Percentiles rank a stretch among this genome's conserved stretches.
Evolutionary conservation across 176 grass and related monocot genomes (phyloP).

Genomic region (Lolium perenne): DNA sequence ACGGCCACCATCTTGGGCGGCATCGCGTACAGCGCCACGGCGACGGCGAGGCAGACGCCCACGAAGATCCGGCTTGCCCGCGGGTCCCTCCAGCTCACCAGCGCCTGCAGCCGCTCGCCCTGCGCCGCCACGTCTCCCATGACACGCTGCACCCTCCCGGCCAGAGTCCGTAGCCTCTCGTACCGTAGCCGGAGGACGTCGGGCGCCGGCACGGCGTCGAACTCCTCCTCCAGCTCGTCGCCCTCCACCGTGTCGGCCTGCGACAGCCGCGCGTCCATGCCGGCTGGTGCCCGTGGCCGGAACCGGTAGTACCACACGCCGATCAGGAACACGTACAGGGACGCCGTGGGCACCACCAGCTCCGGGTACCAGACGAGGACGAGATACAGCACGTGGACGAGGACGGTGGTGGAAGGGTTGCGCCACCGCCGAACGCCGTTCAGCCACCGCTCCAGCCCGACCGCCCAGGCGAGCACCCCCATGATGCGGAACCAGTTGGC

Average conservation of each 20-base stretch:
- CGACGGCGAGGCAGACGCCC: constrained; percentile 77
- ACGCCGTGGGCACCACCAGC: constrained; percentile 86
- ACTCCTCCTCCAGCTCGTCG: constrained; percentile 97
- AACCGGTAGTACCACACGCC: constrained; percentile 94
- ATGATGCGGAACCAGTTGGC: constrained; percentile 98
- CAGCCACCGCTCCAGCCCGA: constrained; percentile 91
- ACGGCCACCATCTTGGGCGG: constrained; percentile 99
- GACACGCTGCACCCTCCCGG: constrained; percentile 82
- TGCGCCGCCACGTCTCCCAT: constrained; percentile 96
- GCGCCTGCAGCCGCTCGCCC: constrained; percentile 91
- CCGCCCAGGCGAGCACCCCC: constrained; percentile 95
- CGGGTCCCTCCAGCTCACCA: constrained; percentile 98
- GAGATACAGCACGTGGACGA: constrained; percentile 90
- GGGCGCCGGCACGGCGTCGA: constrained; percentile 74
- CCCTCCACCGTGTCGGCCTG: constrained; percentile 91
- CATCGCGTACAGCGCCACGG: constrained; percentile 72
- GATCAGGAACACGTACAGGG: constrained; percentile 90
- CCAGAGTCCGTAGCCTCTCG: constrained; percentile 79
- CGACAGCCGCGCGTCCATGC: constrained; percentile 90
- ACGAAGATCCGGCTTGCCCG: constrained; percentile 94
- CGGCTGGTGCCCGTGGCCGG: constrained; percentile 69
- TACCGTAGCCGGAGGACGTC: constrained; percentile 61
- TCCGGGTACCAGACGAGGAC: constrained; percentile 98
- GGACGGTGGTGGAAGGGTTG: constrained; percentile 72
- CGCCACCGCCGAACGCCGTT: constrained; percentile 74